Base-by-base conservation (phyloP, 352 stramenopile species). In the Pythium aquatile region DNA sequence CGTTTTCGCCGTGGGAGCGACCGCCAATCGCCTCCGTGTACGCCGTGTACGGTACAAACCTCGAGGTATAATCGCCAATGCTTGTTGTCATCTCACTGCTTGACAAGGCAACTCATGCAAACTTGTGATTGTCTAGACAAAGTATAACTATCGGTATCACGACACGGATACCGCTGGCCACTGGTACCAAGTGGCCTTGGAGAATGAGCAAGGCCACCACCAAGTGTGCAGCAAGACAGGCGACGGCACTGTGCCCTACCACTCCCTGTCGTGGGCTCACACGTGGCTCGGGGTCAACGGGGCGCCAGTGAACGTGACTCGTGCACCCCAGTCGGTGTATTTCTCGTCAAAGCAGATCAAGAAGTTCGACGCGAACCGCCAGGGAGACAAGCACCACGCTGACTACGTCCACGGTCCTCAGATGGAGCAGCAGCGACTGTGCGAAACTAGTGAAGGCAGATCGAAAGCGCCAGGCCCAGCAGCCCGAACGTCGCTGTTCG, bases 191-290 rank as follows among this genome's bases (percentile, higher is more conserved):
- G 30, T 93, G 32, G 57, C 83, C 47, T 66, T 85, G 37, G 65
- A 70, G 32, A 73, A 87, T 37, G 83, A 93, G 58, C 57, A 78
- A 55, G 77, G 73, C 1, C 58, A 73, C 9, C 68, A 73, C 32
- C 65, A 74, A 32, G 77, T 81, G 11, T 94, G 85, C 70, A 75
- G 70, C 59, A 91, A 90, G 63, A 92, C 82, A 3, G 83, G 85
- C 14, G 85, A 94, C 48, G 81, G 72, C 59, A 94, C 85, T 5
- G 83, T 91, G 24, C 68, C 79, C 13, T 94, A 94, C 53, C 83
- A 94, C 70, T 94, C 85, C 29, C 70, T 94, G 13, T 90, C 85
- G 8, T 92, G 75, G 76, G 81, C 81, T 0, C 85, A 94, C 66
- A 87, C 81, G 14, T 94, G 85, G 85, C 74, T 94, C 7, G 83